phyloP scores from a whole-genome alignment of 805 yeast genomes.

The Spathaspora arborariae region DNA sequence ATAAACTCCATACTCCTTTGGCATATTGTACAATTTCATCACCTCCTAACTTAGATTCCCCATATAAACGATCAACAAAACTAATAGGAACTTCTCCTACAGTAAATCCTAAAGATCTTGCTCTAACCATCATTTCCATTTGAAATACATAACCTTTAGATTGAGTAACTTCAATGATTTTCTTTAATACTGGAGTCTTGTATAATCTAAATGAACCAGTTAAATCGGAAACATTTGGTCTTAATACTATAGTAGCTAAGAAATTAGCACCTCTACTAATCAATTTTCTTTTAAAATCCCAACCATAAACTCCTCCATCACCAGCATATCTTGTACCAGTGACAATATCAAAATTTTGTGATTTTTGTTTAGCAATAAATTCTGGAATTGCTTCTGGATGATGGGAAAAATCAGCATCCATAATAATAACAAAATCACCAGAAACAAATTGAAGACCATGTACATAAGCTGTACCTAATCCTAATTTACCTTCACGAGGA shows the following conservation, averaged over 20 bases:
- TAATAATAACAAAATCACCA: slow-evolving; percentile 72
- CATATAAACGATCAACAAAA: slow-evolving; percentile 75
- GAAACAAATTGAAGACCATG: slow-evolving; percentile 70
- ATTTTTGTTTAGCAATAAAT: slow-evolving; percentile 62
- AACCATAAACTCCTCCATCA: slow-evolving; percentile 78
- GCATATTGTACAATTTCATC: slow-evolving; percentile 75
- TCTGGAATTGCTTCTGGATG: slow-evolving; percentile 78
- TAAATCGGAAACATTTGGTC: slow-evolving; percentile 70
- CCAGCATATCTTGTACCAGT: slow-evolving; percentile 72
- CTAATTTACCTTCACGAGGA: slow-evolving; percentile 74
- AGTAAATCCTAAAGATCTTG: slow-evolving; percentile 65
- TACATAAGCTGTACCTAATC: slow-evolving; percentile 77
- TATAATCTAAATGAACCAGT: slow-evolving; percentile 77
- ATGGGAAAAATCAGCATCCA: slow-evolving; percentile 84
- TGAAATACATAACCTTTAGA: slow-evolving; percentile 82
- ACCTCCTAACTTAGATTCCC: slow-evolving; percentile 76
- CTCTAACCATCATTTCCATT: slow-evolving; percentile 87
- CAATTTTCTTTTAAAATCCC: slow-evolving; percentile 78
- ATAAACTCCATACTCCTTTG: slow-evolving; percentile 72
- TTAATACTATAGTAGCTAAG: slow-evolving; percentile 64
- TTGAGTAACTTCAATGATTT: slow-evolving; percentile 62
- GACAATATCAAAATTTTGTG: slow-evolving; percentile 48
- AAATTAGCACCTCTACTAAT: slow-evolving; percentile 80
- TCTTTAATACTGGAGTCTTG: slow-evolving; percentile 63
- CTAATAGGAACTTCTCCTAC: slow-evolving; percentile 78